phyloP scores from a whole-genome alignment of 192 early-diverging fungal genomes.

The Entomortierella parvispora region DNA sequence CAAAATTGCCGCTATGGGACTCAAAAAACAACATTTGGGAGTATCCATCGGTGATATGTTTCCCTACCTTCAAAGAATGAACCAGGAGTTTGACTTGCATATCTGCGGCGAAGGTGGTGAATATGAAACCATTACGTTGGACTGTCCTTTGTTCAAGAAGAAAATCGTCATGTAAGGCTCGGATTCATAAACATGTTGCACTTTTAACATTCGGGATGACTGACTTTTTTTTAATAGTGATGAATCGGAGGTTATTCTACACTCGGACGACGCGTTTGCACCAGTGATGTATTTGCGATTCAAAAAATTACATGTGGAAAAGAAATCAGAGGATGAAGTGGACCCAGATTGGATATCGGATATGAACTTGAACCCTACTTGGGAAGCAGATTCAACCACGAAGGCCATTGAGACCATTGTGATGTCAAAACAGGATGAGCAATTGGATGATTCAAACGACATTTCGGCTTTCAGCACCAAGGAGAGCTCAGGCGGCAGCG shows the following conservation, averaged over 20 bases:
- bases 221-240: conserved; percentile 60
- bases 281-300: conserved; percentile 85
- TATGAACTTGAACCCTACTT: conserved; percentile 33
- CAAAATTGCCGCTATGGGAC: conserved; percentile 92
- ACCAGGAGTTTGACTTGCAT: conserved; percentile 83
- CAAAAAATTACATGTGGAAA: conserved; percentile 72
- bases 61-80: conserved; percentile 75
- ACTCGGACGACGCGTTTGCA: conserved; percentile 86
- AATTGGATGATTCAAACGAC: not conserved
- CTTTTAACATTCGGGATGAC: not conserved
- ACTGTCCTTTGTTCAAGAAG: conserved; percentile 91
- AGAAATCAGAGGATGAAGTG: conserved; percentile 62
- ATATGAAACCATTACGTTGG: conserved; percentile 93
- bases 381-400: conserved; percentile 33
- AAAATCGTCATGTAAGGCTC: conserved; percentile 80
- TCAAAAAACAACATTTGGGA: conserved; percentile 79
- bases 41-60: conserved; percentile 82
- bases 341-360: conserved; percentile 33
- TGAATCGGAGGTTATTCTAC: conserved; percentile 74
- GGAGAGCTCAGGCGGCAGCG: not conserved
- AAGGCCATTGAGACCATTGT: conserved; percentile 27
- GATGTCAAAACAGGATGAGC: conserved; percentile 1
- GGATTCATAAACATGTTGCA: not conserved
- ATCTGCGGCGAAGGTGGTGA: conserved; percentile 98
- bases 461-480: not conserved